Conservation (phyloP, 768 basidiomycete genomes). For the Pleurotus ostreatus region DNA sequence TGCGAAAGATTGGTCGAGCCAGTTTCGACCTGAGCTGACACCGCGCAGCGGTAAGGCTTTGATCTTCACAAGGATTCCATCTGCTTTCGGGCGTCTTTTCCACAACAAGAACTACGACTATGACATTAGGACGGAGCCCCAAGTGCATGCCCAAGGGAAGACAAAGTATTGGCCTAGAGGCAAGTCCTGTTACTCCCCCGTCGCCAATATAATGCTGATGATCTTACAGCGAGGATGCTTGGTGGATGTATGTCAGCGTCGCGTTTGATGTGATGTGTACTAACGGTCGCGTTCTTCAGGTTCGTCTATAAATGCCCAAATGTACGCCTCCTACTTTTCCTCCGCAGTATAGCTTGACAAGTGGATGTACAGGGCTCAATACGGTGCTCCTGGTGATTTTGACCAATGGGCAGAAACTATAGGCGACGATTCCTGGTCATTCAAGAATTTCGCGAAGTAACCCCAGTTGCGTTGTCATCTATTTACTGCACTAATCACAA, state of each 20-base stretch:
- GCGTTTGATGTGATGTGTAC: neutral
- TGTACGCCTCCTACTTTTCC: slow-evolving; percentile 18
- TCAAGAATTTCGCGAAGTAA: slow-evolving; percentile 48
- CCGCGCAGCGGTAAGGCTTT: slow-evolving; percentile 39
- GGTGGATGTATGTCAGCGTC: slow-evolving; percentile 61
- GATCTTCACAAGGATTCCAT: slow-evolving; percentile 38
- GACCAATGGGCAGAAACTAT: slow-evolving; percentile 58
- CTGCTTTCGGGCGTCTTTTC: slow-evolving; percentile 32
- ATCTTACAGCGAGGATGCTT: slow-evolving; percentile 51
- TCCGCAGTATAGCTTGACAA: no score
- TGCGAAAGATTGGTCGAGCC: neutral
- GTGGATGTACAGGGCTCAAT: slow-evolving; percentile 45
- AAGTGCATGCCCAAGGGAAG: slow-evolving; percentile 41
- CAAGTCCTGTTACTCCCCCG: slow-evolving; percentile 18
- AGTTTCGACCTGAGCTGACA: neutral
- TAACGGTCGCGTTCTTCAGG: neutral
- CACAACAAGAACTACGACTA: slow-evolving; percentile 48
- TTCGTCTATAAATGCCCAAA: slow-evolving; percentile 61
- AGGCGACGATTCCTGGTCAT: slow-evolving; percentile 58
- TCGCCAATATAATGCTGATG: neutral
- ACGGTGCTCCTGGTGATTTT: slow-evolving; percentile 64
- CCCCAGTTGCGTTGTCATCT: slow-evolving; percentile 6
- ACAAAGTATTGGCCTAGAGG: slow-evolving; percentile 65
- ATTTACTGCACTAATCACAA: neutral
- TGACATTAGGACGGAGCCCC: slow-evolving; percentile 53